phyloP scores from a whole-genome alignment of 2,329 filamentous ascomycete species.

The Phaeosphaeriaceae sp. region DNA sequence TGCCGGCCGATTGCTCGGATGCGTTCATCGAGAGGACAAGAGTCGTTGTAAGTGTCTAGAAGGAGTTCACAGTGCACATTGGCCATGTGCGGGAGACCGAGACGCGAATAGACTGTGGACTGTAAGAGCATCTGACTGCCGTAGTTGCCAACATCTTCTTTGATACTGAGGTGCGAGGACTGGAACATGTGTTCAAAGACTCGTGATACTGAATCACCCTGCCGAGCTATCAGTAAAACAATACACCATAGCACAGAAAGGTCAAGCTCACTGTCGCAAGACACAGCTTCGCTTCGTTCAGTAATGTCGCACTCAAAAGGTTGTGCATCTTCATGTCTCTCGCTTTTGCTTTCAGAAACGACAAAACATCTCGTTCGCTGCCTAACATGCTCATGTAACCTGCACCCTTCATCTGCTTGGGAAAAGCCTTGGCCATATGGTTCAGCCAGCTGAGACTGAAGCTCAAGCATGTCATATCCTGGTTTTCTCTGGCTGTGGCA shows the following conservation, averaged over 20 bases:
- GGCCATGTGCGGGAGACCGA: constrained; percentile 69
- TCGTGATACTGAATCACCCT: constrained; percentile 64
- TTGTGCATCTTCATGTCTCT: constrained; percentile 87
- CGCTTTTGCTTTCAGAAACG: constrained; percentile 84
- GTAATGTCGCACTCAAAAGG: constrained; percentile 79
- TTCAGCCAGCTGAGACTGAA: constrained; percentile 96
- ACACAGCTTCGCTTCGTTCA: constrained; percentile 84
- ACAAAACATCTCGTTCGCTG: constrained; percentile 79
- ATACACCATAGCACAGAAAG: not conserved
- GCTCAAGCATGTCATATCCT: constrained; percentile 90
- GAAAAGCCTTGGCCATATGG: constrained; percentile 88
- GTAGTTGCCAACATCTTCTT: constrained; percentile 75
- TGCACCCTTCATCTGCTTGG: constrained; percentile 72
- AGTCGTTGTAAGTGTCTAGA: constrained; percentile 72
- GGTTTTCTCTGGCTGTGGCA: constrained; percentile 90
- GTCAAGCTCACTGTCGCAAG: constrained; percentile 71
- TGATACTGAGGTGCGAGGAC: constrained; percentile 81
- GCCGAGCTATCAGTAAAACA: constrained; percentile 9
- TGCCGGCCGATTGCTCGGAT: constrained; percentile 76
- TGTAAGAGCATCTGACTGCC: constrained; percentile 76
- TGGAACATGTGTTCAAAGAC: constrained; percentile 82
- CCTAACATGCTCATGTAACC: constrained; percentile 77
- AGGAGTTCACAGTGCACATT: constrained; percentile 74
- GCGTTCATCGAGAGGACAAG: constrained; percentile 75
- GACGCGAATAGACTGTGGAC: constrained; percentile 75